Evolutionary conservation across 2,329 filamentous ascomycete species (phyloP), one percentile per base, ranked within the genome.

Genomic region (Nectriaceae sp.): DNA sequence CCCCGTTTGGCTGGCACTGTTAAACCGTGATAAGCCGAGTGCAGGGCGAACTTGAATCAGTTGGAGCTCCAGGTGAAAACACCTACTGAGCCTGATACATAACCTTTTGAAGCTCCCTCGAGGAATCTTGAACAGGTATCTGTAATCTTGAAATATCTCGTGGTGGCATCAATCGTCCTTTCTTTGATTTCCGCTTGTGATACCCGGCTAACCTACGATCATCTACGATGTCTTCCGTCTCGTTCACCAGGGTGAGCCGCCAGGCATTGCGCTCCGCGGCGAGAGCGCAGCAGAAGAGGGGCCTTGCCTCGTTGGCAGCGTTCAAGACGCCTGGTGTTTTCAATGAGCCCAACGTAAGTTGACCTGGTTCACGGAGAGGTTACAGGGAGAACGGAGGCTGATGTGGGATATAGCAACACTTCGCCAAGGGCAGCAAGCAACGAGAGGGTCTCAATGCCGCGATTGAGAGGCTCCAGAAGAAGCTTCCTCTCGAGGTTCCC

Each of bases 301-400:
- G 64, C 42, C 59, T 67, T 50, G 72, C 85, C 48, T 87, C 84
- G 6, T 77, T 96, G 55, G 92, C 91, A 42, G 80, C 84, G 52
- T 97, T 97, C 81, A 93, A 90, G 76, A 82, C 92, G 43, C 94
- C 94, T 42, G 85, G 85, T 55, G 83, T 97, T 61, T 77, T 83
- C 67, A 99, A 99, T 68, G 94, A 99, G 75, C 90, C 90, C n/a
- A 99, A 97, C 69, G 92, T 96, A 72, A 70, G 89, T 78, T 6
- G 18, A 37, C 6, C n/a, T n/a, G n/a, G n/a, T n/a, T n/a, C 16
- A 15, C 26, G 33, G 16, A 37, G 11, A 18, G 10, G 10, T 37
- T 18, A 37, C 21, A 13, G 20, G 15, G 16, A 39, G 42, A 24
- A 24, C 13, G 21, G 18, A 46, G 40, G 45, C 45, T 51, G 37